Evolutionary conservation across 2,329 filamentous ascomycete genomes (phyloP), one percentile per base, ranked within the genome.

Genomic region (Fusarium chaquense): DNA sequence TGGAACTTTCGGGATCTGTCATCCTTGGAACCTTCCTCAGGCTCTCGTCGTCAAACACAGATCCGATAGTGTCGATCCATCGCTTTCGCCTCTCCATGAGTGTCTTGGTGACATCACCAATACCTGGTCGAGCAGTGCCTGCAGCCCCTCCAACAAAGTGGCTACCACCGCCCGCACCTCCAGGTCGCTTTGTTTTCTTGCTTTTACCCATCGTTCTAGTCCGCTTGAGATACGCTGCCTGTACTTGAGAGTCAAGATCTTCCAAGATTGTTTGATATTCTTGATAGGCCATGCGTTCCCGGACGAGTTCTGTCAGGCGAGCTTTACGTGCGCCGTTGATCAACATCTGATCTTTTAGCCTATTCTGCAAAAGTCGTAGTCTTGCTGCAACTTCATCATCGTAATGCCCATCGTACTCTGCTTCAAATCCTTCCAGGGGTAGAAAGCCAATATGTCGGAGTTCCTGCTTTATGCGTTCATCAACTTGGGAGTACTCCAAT

Each of bases 211-310:
- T 91, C 1, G 93, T 97, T 47, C 96, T 90, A 30, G 95, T 98
- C 26, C 96, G 92, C 83, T 99, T 99, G 45, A 97, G 89, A 77
- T 98, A 99, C 5, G 96, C 95, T 53, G 93, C 91, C 77, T 98
- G 94, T 43, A 98, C 94, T 78, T 98, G 96, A 43, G 90, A 90
- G 83, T 99, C 96, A 24, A 99, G 89, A 78, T 99, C 96, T 78
- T 99, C 96, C 52, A 97, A 91, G 73, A 99, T 99, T 58, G 94
- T 98, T 78, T 91, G 92, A 83, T 97, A 99, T 78, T 99, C 96
- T 77, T 99, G 96, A 81, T 96, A 91, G 0, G 96, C 96, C 89
- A 99, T 95, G 70, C 93, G 90, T 78, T 97, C 94, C 73, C 94
- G 92, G 10, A 96, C 93, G 30, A 98, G 86, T 38, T 98, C 94